A percentile compares a stretch with the other conserved stretches of the same genome.
phyloP scores from a whole-genome alignment of 345 rosid genomes.

The Dovyalis caffra region DNA sequence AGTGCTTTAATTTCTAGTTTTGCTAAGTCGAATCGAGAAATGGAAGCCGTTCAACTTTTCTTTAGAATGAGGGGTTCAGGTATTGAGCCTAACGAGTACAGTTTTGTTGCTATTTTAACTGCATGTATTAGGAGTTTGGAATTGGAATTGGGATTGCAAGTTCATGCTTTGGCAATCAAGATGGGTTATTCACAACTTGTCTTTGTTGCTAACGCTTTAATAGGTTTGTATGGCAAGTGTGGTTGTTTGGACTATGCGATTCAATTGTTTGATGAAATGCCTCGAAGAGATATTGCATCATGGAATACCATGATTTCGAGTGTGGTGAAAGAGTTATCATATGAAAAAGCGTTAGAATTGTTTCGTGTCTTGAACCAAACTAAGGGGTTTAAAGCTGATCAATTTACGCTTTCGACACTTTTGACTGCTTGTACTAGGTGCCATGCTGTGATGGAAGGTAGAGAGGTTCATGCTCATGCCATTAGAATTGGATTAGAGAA shows the following conservation, averaged over 20 bases:
- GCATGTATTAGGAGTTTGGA: slow-evolving; percentile 46
- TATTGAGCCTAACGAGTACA: slow-evolving; percentile 48
- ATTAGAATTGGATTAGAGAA: slow-evolving; percentile 50
- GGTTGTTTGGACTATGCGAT: slow-evolving; percentile 38
- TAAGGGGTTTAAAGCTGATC: slow-evolving; percentile 45
- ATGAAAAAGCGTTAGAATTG: slow-evolving; percentile 45
- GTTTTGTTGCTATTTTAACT: slow-evolving; percentile 53
- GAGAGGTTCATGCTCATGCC: slow-evolving; percentile 66
- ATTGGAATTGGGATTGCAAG: slow-evolving; percentile 48
- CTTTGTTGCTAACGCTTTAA: slow-evolving; percentile 62
- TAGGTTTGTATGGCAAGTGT: slow-evolving; percentile 56
- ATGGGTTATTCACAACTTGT: slow-evolving; percentile 38
- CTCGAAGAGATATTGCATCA: slow-evolving; percentile 62
- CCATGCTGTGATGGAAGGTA: slow-evolving; percentile 42
- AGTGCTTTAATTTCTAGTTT: slow-evolving; percentile 61
- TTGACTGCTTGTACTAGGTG: slow-evolving; percentile 59
- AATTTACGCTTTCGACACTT: slow-evolving; percentile 56
- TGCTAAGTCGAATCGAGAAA: slow-evolving; percentile 47
- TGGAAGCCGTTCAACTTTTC: slow-evolving; percentile 56
- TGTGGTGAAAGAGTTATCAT: slow-evolving; percentile 41
- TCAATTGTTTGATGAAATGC: too few relatives aligned
- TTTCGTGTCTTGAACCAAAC: slow-evolving; percentile 39
- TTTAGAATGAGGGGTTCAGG: slow-evolving; percentile 52
- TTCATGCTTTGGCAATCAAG: slow-evolving; percentile 51
- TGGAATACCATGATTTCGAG: slow-evolving; percentile 76